Percentiles rank a stretch among this genome's conserved stretches.
Conservation (phyloP, 1,139 yeast genomes). For the Yamadazyma friedrichii region DNA sequence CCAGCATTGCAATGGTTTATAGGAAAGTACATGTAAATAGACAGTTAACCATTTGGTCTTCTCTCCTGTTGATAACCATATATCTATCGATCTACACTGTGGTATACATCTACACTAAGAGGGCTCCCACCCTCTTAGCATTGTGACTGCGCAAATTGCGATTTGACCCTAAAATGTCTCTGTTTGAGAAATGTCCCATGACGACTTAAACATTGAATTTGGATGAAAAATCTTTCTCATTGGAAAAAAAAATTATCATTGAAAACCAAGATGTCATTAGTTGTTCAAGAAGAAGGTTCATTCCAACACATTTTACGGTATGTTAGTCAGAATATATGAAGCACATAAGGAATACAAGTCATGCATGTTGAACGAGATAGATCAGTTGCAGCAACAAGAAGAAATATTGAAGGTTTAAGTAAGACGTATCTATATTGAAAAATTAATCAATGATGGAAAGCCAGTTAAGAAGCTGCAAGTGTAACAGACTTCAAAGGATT, state of each 20-base stretch:
- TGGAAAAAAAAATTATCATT: conserved; percentile 9
- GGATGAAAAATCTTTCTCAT: conserved; percentile 10
- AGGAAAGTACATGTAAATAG: conserved; percentile 27
- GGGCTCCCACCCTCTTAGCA: conserved; percentile 4
- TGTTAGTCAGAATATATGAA: conserved; percentile 31
- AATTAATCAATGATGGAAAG: too few species aligned
- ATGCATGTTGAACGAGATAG: neutral
- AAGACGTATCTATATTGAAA: neutral
- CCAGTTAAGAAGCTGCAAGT: too few species aligned
- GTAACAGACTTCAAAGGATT: too few species aligned
- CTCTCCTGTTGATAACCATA: too few species aligned
- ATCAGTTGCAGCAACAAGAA: too few species aligned
- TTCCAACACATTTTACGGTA: conserved; percentile 99
- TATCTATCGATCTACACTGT: too few species aligned
- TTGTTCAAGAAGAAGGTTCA: conserved; percentile 98
- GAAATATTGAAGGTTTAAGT: too few species aligned
- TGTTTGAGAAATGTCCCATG: neutral
- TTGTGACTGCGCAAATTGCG: conserved; percentile 3
- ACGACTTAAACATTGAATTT: neutral
- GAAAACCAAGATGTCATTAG: conserved; percentile 78
- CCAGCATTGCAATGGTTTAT: conserved; percentile 66
- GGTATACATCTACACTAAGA: too few species aligned
- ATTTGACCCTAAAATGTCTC: neutral
- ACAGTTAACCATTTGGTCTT: neutral
- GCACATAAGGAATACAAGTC: neutral